These are phyloP conservation scores for Amanita subjunquillea DNA, from an alignment of 768 basidiomycete genomes.

Conservation along the genomic window DNA sequence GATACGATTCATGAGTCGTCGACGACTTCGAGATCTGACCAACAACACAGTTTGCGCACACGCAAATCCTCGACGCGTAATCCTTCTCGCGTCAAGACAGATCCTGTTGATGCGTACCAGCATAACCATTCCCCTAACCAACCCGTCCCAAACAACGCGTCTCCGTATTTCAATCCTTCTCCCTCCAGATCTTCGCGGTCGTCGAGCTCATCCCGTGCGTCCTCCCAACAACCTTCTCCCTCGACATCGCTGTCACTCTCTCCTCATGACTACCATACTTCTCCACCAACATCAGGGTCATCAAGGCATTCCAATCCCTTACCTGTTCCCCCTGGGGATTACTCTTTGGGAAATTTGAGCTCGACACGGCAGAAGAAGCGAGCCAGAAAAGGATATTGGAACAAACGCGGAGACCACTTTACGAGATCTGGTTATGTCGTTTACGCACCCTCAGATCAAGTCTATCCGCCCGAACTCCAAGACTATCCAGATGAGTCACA, in stretches of 20 bases:
- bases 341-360: slow-evolving; percentile 15
- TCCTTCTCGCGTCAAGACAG: slow-evolving; percentile 3
- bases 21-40: not conserved
- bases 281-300: slow-evolving; percentile 8
- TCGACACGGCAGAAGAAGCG: slow-evolving; percentile 18
- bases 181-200: slow-evolving; percentile 11
- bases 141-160: not conserved
- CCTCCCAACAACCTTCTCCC: slow-evolving; percentile 9
- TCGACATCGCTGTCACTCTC: slow-evolving; percentile 9
- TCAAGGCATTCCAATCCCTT: slow-evolving; percentile 13
- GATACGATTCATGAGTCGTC: slow-evolving; percentile 27
- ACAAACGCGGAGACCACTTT: slow-evolving; percentile 64
- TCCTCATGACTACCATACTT: slow-evolving; percentile 10
- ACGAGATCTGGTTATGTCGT: slow-evolving; percentile 47
- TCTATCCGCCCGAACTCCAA: slow-evolving; percentile 52
- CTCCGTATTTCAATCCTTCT: slow-evolving; percentile 7
- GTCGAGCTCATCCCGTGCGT: slow-evolving; percentile 7
- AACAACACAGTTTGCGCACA: not conserved
- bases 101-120: slow-evolving; percentile 3
- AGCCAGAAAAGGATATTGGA: slow-evolving; percentile 58
- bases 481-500: slow-evolving; percentile 45
- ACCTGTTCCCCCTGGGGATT: slow-evolving; percentile 8
- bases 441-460: slow-evolving; percentile 45
- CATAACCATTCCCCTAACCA: slow-evolving; percentile 3
- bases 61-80: slow-evolving; percentile 5